phyloP scores from a whole-genome alignment of 495 filamentous ascomycete genomes.

The Amphirosellinia nigrospora region DNA sequence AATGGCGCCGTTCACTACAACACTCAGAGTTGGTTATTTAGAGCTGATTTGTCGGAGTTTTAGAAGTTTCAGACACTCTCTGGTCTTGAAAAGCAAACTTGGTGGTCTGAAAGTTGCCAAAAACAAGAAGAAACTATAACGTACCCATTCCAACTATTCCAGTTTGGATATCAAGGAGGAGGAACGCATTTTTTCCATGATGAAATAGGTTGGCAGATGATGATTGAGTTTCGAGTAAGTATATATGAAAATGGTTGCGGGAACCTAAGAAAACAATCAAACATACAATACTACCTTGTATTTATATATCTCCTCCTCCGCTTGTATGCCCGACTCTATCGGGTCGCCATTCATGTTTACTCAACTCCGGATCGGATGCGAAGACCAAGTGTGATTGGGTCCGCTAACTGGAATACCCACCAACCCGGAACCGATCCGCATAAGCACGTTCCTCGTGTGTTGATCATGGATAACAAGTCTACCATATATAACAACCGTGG shows the following conservation, averaged over 20 bases:
- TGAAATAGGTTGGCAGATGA: background rate
- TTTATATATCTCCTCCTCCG: background rate
- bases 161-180: slow-evolving; percentile 49
- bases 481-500: background rate
- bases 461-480: background rate
- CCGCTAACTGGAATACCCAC: background rate
- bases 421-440: slow-evolving; percentile 12
- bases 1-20: slow-evolving; percentile 16
- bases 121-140: too few species aligned
- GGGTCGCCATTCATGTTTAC: background rate
- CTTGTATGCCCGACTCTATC: background rate
- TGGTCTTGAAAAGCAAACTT: too few species aligned
- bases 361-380: slow-evolving; percentile 6
- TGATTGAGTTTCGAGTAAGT: background rate
- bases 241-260: background rate
- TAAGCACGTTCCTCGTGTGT: background rate
- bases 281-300: background rate
- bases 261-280: background rate
- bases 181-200: slow-evolving; percentile 42
- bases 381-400: slow-evolving; percentile 13
- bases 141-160: slow-evolving; percentile 37
- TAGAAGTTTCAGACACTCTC: too few species aligned
- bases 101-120: too few species aligned
- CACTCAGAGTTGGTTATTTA: too few species aligned
- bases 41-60: too few species aligned